Percentiles rank a stretch among this genome's conserved stretches.
These are phyloP conservation scores for Pulveroboletus sp. DNA, from an alignment of 768 basidiomycete genomes.

Conservation along the genomic window DNA sequence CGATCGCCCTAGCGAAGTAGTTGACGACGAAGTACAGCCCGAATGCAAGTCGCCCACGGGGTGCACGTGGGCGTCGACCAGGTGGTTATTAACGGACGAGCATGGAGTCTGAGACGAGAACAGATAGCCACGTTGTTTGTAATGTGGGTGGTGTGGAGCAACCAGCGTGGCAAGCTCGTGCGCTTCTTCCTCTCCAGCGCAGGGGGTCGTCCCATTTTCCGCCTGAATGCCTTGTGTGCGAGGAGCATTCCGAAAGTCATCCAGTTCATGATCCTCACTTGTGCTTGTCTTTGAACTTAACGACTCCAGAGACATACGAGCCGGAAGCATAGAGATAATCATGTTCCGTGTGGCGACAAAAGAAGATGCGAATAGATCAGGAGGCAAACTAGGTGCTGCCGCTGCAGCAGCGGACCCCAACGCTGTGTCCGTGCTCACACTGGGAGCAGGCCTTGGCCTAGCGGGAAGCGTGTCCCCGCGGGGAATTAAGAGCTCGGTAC, in stretches of 20 bases:
- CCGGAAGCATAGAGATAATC: conserved; percentile 23
- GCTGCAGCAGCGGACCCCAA: neutral
- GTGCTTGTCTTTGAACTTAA: conserved; percentile 23
- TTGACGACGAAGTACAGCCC: neutral
- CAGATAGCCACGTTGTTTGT: neutral
- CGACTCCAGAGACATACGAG: conserved; percentile 29
- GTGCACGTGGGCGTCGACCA: neutral
- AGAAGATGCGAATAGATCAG: conserved; percentile 13
- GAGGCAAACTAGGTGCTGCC: neutral
- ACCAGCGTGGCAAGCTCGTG: conserved; percentile 16
- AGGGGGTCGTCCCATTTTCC: neutral
- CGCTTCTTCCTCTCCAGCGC: conserved; percentile 4
- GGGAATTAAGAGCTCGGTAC: conserved; percentile 78
- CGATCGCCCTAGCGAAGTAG: neutral
- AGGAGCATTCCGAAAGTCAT: conserved; percentile 10
- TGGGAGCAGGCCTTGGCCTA: conserved; percentile 1
- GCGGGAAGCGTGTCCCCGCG: conserved; percentile 6
- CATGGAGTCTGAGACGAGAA: neutral
- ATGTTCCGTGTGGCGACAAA: conserved; percentile 18
- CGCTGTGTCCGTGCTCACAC: neutral
- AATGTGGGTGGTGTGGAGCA: neutral
- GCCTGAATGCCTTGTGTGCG: neutral
- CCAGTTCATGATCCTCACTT: conserved; percentile 29
- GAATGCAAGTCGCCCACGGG: neutral
- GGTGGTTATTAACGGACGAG: neutral